Conservation (phyloP, 1,284 basidiomycete species). For the Microbotryum intermedium region DNA sequence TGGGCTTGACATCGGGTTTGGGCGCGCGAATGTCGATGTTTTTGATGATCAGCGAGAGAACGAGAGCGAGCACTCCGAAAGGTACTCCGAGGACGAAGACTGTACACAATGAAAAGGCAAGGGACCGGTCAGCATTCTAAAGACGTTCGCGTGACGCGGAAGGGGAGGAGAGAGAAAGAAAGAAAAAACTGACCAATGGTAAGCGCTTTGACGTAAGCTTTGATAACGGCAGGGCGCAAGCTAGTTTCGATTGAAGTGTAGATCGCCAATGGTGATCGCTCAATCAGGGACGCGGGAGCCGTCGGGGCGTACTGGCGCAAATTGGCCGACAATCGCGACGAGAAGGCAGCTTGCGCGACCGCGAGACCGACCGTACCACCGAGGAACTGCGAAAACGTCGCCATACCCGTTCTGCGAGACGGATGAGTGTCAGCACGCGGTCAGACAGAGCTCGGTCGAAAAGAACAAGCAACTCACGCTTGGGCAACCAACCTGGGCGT, state of each 20-base stretch:
- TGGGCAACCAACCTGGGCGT: constrained; percentile 15
- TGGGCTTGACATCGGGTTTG: background rate
- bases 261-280: constrained; percentile 18
- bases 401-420: constrained; percentile 6
- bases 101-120: background rate
- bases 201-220: constrained; percentile 20
- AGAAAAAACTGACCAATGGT: background rate
- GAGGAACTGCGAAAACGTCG: constrained; percentile 14
- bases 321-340: constrained; percentile 17
- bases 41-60: constrained; percentile 13
- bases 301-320: constrained; percentile 20
- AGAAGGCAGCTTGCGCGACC: constrained; percentile 19
- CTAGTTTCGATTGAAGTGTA: constrained; percentile 2
- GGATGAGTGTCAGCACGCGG: no score
- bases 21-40: constrained; percentile 24
- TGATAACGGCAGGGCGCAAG: background rate
- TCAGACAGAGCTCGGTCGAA: no score
- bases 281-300: constrained; percentile 12
- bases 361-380: constrained; percentile 15
- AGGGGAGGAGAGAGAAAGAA: background rate
- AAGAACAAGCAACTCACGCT: background rate
- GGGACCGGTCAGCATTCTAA: background rate
- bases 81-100: constrained; percentile 14
- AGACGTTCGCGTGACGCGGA: no score
- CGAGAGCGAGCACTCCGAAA: constrained; percentile 6